Base-by-base conservation (phyloP, 768 basidiomycete species). In the Clavaria fumosa region DNA sequence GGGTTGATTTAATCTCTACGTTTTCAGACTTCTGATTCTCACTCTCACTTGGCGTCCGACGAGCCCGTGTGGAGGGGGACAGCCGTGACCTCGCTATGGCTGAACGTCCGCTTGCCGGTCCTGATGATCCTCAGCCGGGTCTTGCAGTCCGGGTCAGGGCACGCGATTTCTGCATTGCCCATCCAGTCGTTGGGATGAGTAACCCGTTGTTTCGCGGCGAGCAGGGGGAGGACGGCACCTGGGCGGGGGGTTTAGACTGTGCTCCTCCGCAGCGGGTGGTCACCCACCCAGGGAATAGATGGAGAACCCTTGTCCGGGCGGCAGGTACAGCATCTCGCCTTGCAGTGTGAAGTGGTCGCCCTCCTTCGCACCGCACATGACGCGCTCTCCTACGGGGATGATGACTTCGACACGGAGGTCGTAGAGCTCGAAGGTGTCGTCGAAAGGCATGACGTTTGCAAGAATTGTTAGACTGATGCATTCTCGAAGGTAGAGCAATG, bases 111-210 rank as follows among this genome's bases (percentile, higher is more conserved):
- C 36, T 65, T 31, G 2, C 67, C 67, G 1, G 61, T 67, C 36
- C 75, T 59, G 5, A 52, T 53, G 14, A 79, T 72, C 45, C 53
- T 64, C 51, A 77, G 46, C 7, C 60, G 56, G 3, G 75, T 75
- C 31, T 60, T 65, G 53, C 78, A 79, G 39, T 74, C 54, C 1
- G 77, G 76, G 49, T 78, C 77, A 0, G 75, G 78, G 46, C 76
- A 79, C 0, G 75, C 75, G 20, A 79, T 53, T 45, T 75, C 69
- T 0, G 62, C 64, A 42, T 79, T 77, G 1, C 73, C 72, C 68
- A 80, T 78, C 75, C 78, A 78, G 49, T 78, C 76, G 43, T 70
- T 64, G 1, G 56, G 46, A 37, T 74, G 54, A 2, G 66, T 68
- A 10, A 53, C 53, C 4, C 76, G 64, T 41, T 80, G 75, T 48